Base-by-base conservation (phyloP, 202 grass and related monocot genomes). In the Zoysia matrella region DNA sequence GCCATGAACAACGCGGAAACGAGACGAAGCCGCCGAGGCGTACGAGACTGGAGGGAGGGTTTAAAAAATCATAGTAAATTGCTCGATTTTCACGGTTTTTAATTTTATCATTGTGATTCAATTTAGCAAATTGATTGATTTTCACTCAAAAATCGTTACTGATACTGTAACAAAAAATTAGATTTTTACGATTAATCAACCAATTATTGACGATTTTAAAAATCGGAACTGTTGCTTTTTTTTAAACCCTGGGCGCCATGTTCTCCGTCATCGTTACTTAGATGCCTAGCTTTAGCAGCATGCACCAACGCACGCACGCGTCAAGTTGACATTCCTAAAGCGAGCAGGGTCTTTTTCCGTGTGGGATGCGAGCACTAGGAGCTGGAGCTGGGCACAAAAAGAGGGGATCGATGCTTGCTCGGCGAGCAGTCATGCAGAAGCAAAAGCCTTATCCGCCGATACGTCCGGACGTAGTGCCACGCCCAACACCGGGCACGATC, bases 271-370 rank as follows among this genome's bases (percentile, higher is more conserved):
- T 55, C 71, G 55, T 9, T 22, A 51, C 22, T 30, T 30, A 30
- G 44, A 60, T 14, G 45, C 69, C 22, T 30, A 30, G 22, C 22
- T 30, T 51, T 11, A 11, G 30, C 36, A 61, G 16, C 58, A 60
- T 30, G 22, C 22, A 30, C 22, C 22, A 30, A 30, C 22, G 57
- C 56, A 85, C 73, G 76, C 69, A 58, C 50, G 62, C 61, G 72
- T 62, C 70, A 70, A 81, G 84, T 81, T 81, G 84, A 75, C 77
- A 81, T 75, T 70, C 70, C 71, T 52, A 70, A 81, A 75, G 67
- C 15, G 12, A 16, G 6, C 46, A n/a, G 9, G 12, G 5, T 11
- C 84, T 75, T 86, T 86, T 81, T 11, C n/a, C 84, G 77, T 75
- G 63, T 86, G 77, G 53, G 84, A 75, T 75, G 67, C 52, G 53